Conservation (phyloP, 208 protist genomes). For the Acanthamoeba castellanii region DNA sequence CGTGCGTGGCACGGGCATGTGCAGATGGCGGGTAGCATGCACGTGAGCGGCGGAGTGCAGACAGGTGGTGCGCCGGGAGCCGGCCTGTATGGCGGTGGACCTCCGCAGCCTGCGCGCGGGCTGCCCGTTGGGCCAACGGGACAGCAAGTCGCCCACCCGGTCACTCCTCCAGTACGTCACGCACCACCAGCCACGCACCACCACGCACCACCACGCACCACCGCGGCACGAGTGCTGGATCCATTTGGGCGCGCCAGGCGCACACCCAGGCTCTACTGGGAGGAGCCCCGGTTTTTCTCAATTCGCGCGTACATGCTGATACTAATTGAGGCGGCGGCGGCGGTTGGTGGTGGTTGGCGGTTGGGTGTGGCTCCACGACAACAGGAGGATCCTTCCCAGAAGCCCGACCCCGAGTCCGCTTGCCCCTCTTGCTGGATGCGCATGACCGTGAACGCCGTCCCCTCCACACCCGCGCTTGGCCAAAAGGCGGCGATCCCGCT, state of each 20-base stretch:
- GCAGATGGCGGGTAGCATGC: background rate
- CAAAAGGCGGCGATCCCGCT: constrained; percentile 79
- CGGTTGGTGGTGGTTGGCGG: no score
- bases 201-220: no score
- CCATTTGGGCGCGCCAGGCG: no score
- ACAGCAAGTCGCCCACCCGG: constrained; percentile 22
- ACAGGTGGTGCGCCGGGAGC: background rate
- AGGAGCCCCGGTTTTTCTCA: no score
- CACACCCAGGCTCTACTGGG: no score
- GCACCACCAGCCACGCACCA: no score
- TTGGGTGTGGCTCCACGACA: no score
- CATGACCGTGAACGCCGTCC: constrained; percentile 81
- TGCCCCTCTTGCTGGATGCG: constrained; percentile 70
- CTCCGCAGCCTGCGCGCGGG: background rate
- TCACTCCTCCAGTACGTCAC: background rate
- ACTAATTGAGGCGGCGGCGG: no score
- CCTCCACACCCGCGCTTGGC: constrained; percentile 33
- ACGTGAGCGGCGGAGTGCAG: background rate
- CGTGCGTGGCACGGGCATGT: background rate
- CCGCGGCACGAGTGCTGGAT: no score
- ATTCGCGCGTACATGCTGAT: no score
- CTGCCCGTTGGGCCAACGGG: background rate
- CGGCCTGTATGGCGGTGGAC: background rate
- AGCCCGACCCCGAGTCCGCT: background rate
- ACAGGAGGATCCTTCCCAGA: background rate